A percentile compares a stretch with the other conserved stretches of the same genome.
phyloP scores from a whole-genome alignment of 2,329 filamentous ascomycete species.

The Sclerotinia nivalis region DNA sequence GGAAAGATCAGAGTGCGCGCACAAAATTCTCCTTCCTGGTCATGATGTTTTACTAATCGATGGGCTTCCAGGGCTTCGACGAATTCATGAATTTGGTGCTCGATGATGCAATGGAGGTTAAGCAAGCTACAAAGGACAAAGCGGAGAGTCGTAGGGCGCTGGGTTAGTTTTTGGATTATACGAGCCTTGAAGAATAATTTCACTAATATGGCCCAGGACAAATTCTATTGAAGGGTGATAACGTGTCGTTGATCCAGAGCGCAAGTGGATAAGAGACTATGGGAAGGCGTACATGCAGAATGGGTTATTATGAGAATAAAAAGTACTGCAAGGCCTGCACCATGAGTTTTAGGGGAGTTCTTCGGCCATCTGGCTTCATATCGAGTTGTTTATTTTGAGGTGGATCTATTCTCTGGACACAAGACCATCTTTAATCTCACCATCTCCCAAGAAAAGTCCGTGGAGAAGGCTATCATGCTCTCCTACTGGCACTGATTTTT shows the following conservation, averaged over 20 bases:
- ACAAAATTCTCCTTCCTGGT: background rate
- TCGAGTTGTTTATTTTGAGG: conserved; percentile 22
- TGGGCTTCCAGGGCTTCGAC: conserved; percentile 74
- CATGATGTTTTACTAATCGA: conserved; percentile 29
- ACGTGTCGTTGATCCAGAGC: conserved; percentile 61
- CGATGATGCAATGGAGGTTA: conserved; percentile 93
- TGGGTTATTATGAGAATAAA: conserved; percentile 30
- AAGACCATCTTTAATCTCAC: conserved; percentile 52
- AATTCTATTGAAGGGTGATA: conserved; percentile 68
- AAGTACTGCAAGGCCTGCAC: conserved; percentile 27
- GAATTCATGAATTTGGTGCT: conserved; percentile 99
- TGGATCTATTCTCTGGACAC: conserved; percentile 26
- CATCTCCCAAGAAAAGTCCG: conserved; percentile 72
- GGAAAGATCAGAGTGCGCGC: conserved; percentile 86
- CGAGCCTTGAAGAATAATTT: background rate
- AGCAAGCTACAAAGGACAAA: conserved; percentile 77
- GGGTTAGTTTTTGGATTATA: conserved; percentile 59
- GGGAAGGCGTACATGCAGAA: conserved; percentile 34
- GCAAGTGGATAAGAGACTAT: conserved; percentile 39
- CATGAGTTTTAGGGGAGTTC: conserved; percentile 24
- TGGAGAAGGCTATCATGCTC: conserved; percentile 78
- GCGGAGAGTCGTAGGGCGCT: conserved; percentile 76
- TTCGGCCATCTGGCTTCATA: conserved; percentile 20
- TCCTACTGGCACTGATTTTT: conserved; percentile 70
- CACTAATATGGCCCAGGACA: conserved; percentile 50